Base-by-base conservation (phyloP, 164 flowering plant genomes). In the Malania oleifera region DNA sequence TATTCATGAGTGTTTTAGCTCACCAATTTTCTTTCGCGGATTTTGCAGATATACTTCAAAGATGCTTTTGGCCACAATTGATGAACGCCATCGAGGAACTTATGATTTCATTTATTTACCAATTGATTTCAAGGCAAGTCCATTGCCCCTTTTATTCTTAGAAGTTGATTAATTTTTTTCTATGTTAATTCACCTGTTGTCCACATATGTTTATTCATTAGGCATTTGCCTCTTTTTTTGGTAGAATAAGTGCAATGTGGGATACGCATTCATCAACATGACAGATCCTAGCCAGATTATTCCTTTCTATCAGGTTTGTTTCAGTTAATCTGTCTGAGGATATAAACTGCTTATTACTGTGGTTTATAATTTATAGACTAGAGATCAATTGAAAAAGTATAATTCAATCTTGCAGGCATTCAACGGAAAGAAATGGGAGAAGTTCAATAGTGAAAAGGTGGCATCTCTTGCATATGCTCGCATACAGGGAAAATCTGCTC, bases 241-340 rank as follows among this genome's bases (percentile, higher is more conserved):
- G 65, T 82, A 82, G 87, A 82, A 82, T 66, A 82, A 82, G 60
- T 82, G 87, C 71, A 82, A 82, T 58, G 87, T 82, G 22, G 87
- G 87, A 1, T 80, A 82, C 70, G 87, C 87, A 40, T 82, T 82
- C 61, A 82, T 82, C 68, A 82, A 80, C 67, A 80, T 82, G 87
- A 70, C 59, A 12, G 82, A 80, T 56, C 87, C 87, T 29, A 31
- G 66, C 55, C 69, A 67, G 39, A 82, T 82, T 14, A 45, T 82
- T 53, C 80, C 82, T 25, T 80, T 82, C 60, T 75, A 71, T 65
- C 72, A 82, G 83, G 86, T 82, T 43, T 56, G 26, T 22, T 46
- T 46, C 25, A 48, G 64, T 59, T 64, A 24, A 8, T 31, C 50
- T 58, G 18, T 57, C 11, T 31, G 2, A 9, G 46, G 22, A 8